Base-by-base conservation (phyloP, 495 filamentous ascomycete species). In the Aspergillus sclerotioniger region DNA sequence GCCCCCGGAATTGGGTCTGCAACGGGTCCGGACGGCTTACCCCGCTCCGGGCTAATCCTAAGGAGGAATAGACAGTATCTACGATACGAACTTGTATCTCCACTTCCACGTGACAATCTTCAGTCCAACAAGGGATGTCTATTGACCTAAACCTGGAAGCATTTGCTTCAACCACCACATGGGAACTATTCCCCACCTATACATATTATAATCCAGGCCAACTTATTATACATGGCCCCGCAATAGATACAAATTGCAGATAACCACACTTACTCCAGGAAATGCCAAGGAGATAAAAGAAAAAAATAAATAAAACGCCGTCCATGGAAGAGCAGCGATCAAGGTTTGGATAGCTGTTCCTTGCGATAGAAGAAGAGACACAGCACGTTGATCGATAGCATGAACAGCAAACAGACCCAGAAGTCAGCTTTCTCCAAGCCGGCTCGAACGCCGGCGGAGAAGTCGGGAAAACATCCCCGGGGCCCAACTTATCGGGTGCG, bases 301-400 rank as follows among this genome's bases (percentile, higher is more conserved):
- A 39, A n/a, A n/a, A n/a, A n/a, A n/a, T n/a, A n/a, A n/a, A n/a
- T n/a, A n/a, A 20, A 49, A 49, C 46, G 20, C 19, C 17, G 15
- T 9, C 13, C 3, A 32, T 29, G 8, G 10, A 32, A 32, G 31
- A 29, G 15, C 6, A 32, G 44, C 47, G 9, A 50, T 67, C 60
- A 85, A 25, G 86, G 86, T 75, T 89, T 89, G 31, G 75, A 75
- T 43, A 88, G 77, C 67, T 88, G 86, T 67, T 87, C 86, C 73
- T 85, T 87, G 44, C 86, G 74, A 75, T 87, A 89, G 72, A 86
- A 87, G 62, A 80, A 87, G 53, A 50, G 13, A 13, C 47, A 50
- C 5, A 50, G 47, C 47, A 50, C 47, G 47, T 50, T 50, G 47
- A 50, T 50, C 28, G 47, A 50, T 10, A 50, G 47, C 47, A 90